phyloP scores from a whole-genome alignment of 2,329 filamentous ascomycete species.

The Colletotrichum sansevieriae region DNA sequence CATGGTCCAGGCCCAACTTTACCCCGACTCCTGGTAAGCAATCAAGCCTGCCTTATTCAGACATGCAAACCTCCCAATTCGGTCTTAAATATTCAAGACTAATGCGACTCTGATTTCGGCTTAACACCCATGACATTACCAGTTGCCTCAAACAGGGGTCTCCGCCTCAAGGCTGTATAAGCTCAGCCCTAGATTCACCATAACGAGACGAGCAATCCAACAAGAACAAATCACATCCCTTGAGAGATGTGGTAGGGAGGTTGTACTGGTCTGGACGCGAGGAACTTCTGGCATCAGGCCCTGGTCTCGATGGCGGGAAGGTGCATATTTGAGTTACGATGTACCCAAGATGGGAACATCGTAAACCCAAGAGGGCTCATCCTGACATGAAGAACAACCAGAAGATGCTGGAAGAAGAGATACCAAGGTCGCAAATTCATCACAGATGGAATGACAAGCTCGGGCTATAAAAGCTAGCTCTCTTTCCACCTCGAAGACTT shows the following conservation, averaged over 20 bases:
- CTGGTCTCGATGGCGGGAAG: not conserved
- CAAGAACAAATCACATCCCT: not conserved
- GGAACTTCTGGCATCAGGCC: not conserved
- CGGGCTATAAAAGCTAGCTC: slow-evolving; percentile 8
- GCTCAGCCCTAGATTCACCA: not conserved
- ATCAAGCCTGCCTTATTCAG: not conserved
- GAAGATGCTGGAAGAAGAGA: too few species aligned
- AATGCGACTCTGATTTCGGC: slow-evolving; percentile 16
- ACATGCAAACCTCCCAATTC: slow-evolving; percentile 4
- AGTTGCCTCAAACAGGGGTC: slow-evolving; percentile 7
- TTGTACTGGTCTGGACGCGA: not conserved
- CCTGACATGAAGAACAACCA: not conserved
- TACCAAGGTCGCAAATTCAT: accelerated
- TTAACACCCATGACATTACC: not conserved
- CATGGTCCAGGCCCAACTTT: slow-evolving; percentile 11
- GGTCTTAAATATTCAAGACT: not conserved
- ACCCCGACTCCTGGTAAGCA: slow-evolving; percentile 30
- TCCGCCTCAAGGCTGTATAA: not conserved
- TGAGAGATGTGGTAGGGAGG: not conserved
- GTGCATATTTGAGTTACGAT: not conserved
- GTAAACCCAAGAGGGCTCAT: not conserved
- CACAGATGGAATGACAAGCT: not conserved
- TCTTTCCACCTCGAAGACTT: not conserved
- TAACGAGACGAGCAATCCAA: not conserved
- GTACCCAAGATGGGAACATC: not conserved